Conservation (phyloP, 805 yeast species). For the Geotrichum ghanense region DNA sequence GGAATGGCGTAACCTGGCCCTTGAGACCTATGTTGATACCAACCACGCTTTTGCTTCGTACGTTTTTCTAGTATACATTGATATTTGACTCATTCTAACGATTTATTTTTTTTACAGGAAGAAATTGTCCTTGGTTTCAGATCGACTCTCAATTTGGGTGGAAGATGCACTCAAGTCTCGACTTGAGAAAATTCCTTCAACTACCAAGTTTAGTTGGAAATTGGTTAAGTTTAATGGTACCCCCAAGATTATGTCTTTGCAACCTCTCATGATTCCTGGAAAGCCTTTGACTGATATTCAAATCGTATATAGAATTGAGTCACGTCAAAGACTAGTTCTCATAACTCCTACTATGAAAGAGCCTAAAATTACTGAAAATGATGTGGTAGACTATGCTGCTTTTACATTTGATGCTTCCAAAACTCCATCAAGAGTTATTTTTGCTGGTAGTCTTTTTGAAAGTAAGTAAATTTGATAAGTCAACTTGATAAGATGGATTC, state of each 20-base stretch:
- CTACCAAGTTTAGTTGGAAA: slow-evolving; percentile 62
- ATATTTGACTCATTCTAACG: background rate
- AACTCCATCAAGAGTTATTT: slow-evolving; percentile 38
- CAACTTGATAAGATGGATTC: background rate
- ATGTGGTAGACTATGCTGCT: slow-evolving; percentile 49
- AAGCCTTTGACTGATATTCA: slow-evolving; percentile 45
- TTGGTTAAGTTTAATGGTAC: slow-evolving; percentile 53
- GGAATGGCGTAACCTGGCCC: slow-evolving; percentile 78
- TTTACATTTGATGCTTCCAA: slow-evolving; percentile 48
- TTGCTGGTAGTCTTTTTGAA: slow-evolving; percentile 63
- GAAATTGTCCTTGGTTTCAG: slow-evolving; percentile 26
- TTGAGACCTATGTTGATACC: slow-evolving; percentile 64
- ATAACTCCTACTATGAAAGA: slow-evolving; percentile 34
- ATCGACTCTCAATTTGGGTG: slow-evolving; percentile 48
- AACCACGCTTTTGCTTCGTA: slow-evolving; percentile 65
- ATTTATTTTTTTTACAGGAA: background rate
- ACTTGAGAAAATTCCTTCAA: slow-evolving; percentile 42
- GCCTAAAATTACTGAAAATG: slow-evolving; percentile 37
- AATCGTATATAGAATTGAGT: slow-evolving; percentile 50
- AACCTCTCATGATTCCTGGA: slow-evolving; percentile 51
- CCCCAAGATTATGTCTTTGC: slow-evolving; percentile 65
- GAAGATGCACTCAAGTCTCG: slow-evolving; percentile 45
- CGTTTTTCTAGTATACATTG: no score
- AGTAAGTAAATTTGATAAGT: slow-evolving; percentile 21
- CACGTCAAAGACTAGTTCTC: slow-evolving; percentile 46